Conservation (phyloP, 768 basidiomycete species). For the Crepidotus variabilis region DNA sequence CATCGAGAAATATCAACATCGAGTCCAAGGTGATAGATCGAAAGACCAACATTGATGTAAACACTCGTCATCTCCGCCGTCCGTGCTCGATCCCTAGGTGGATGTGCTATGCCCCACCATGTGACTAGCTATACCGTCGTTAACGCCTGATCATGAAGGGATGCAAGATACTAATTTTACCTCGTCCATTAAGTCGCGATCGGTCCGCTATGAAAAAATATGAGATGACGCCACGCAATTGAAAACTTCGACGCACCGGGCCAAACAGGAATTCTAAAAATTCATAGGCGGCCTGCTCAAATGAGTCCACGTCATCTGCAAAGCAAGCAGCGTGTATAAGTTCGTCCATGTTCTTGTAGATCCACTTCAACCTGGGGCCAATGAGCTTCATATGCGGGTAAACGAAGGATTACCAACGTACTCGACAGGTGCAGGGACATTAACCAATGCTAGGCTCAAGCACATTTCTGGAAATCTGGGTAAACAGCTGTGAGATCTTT, state of each 20-base stretch:
- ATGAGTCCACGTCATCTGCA: conserved; percentile 61
- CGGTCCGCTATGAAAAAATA: conserved; percentile 36
- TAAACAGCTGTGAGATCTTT: conserved; percentile 5
- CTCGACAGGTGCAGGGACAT: conserved; percentile 66
- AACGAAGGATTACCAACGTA: conserved; percentile 28
- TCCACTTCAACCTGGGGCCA: conserved; percentile 47
- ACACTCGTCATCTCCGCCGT: conserved; percentile 51
- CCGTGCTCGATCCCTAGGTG: conserved; percentile 51
- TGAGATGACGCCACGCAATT: neutral
- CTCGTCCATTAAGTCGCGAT: conserved; percentile 59
- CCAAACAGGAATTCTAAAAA: conserved; percentile 52
- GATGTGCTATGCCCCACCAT: conserved; percentile 55
- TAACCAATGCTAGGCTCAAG: conserved; percentile 63
- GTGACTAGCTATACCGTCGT: conserved; percentile 47
- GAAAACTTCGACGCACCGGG: conserved; percentile 35
- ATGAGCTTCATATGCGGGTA: conserved; percentile 1
- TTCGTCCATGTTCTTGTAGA: conserved; percentile 61
- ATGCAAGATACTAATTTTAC: conserved; percentile 33
- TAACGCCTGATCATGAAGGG: neutral
- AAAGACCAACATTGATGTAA: conserved; percentile 52
- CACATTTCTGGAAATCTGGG: conserved; percentile 70
- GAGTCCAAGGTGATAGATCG: neutral
- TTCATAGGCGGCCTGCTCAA: conserved; percentile 65
- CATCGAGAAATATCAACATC: neutral
- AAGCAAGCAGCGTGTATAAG: conserved; percentile 59